Percentiles rank a stretch among this genome's conserved stretches.
These are phyloP conservation scores for Fusarium humuli DNA, from an alignment of 2,329 filamentous ascomycete species.

Conservation along the genomic window DNA sequence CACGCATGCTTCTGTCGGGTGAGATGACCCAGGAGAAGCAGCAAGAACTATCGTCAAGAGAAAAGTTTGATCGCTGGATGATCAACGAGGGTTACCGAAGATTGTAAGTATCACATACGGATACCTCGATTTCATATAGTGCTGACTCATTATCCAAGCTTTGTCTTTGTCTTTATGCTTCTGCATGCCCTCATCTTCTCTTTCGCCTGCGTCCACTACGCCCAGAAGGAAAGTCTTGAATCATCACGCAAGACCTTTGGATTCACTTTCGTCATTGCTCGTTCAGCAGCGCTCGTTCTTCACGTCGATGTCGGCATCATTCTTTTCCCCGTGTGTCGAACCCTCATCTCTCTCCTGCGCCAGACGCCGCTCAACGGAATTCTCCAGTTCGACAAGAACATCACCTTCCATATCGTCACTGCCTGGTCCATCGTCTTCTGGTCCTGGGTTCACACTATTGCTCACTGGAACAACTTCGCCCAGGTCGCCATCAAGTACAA, in stretches of 20 bases:
- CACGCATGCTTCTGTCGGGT: constrained; percentile 83
- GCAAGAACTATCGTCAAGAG: constrained; percentile 73
- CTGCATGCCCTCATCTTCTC: constrained; percentile 81
- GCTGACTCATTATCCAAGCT: constrained; percentile 54
- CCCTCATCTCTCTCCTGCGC: constrained; percentile 82
- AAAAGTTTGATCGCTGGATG: constrained; percentile 88
- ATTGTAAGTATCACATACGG: constrained; percentile 67
- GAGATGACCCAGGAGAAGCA: constrained; percentile 82
- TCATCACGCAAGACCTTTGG: constrained; percentile 76
- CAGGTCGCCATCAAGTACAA: constrained; percentile 80
- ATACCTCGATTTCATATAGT: not conserved
- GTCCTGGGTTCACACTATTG: constrained; percentile 86
- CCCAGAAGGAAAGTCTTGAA: constrained; percentile 79
- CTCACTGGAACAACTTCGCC: constrained; percentile 89
- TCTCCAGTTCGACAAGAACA: constrained; percentile 90
- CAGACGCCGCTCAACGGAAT: constrained; percentile 87
- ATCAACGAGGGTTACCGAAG: constrained; percentile 86
- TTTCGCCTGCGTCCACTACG: constrained; percentile 84
- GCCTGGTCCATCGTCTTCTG: constrained; percentile 92
- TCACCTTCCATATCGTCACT: constrained; percentile 86
- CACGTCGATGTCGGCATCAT: constrained; percentile 86
- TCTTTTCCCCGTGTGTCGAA: constrained; percentile 84
- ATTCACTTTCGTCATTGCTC: constrained; percentile 80
- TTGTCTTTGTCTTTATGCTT: constrained; percentile 79
- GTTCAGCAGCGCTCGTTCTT: constrained; percentile 79